These are phyloP conservation scores for Ophiognomonia clavigignenti-juglandacearum DNA, from an alignment of 2,329 filamentous ascomycete species.

Conservation along the genomic window DNA sequence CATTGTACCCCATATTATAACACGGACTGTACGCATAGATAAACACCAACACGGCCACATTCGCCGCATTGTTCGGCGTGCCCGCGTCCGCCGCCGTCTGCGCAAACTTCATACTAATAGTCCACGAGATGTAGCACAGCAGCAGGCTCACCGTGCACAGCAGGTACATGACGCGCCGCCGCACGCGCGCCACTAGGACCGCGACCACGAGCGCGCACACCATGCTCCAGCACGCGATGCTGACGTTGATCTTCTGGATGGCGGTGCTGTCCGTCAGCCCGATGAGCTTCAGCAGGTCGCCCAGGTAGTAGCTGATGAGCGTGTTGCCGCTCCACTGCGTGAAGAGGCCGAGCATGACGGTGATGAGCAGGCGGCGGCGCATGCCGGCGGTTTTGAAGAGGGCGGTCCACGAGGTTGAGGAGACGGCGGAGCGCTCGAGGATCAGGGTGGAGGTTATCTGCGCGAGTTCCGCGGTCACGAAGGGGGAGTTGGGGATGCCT, in stretches of 20 bases:
- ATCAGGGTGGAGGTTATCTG: constrained; percentile 55
- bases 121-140: constrained; percentile 50
- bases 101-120: constrained; percentile 39
- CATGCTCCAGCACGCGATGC: constrained; percentile 42
- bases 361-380: constrained; percentile 43
- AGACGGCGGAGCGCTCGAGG: constrained; percentile 47
- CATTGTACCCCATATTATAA: constrained; percentile 65
- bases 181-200: constrained; percentile 38
- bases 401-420: constrained; percentile 42
- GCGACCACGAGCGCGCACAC: constrained; percentile 38
- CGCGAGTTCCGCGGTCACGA: constrained; percentile 54
- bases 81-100: constrained; percentile 24
- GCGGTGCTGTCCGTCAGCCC: constrained; percentile 36
- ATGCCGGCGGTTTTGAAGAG: constrained; percentile 46
- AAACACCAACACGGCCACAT: constrained; percentile 47
- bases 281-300: constrained; percentile 39
- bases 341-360: constrained; percentile 45
- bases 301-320: constrained; percentile 44
- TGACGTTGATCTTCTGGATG: constrained; percentile 41
- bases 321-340: constrained; percentile 51
- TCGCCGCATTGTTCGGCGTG: constrained; percentile 27
- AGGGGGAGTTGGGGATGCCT: constrained; percentile 41
- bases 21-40: constrained; percentile 55
- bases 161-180: constrained; percentile 45
- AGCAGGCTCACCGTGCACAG: constrained; percentile 47